phyloP scores from a whole-genome alignment of 129 eudicot genomes.

The Flaveria robusta region DNA sequence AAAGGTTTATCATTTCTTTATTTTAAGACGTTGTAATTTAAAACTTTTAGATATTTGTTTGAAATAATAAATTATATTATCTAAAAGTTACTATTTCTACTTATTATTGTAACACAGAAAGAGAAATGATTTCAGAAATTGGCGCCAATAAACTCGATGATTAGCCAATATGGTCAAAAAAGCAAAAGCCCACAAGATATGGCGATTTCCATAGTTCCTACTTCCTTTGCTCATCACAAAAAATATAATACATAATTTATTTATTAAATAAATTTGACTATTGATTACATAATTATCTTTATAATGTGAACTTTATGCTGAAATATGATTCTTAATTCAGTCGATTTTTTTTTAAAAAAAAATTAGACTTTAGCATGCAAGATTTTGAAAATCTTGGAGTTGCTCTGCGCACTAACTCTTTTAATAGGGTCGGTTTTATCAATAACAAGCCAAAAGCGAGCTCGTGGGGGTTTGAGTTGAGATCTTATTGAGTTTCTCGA shows the following conservation, averaged over 20 bases:
- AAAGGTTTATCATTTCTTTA: no score
- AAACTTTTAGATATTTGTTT: neutral
- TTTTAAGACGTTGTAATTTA: no score
- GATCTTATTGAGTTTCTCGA: no score
- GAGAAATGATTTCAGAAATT: neutral
- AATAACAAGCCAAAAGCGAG: no score
- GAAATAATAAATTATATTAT: neutral
- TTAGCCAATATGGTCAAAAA: constrained; percentile 25
- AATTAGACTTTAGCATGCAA: no score
- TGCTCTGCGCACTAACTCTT: no score
- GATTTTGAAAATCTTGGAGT: no score
- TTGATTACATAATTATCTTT: neutral
- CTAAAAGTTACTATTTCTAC: neutral
- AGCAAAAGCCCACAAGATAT: constrained; percentile 18
- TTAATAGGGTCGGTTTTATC: no score
- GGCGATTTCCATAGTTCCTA: neutral
- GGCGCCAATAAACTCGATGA: constrained; percentile 11
- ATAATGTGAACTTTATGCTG: neutral
- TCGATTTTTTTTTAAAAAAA: no score
- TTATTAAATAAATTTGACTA: neutral
- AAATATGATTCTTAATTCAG: neutral
- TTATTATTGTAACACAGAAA: neutral
- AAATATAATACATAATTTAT: no score
- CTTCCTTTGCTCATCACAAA: neutral
- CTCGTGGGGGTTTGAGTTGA: no score